Percentiles rank a stretch among this genome's conserved stretches.
Conservation (phyloP, 495 filamentous ascomycete genomes). For the Lasiosphaeria ovina region DNA sequence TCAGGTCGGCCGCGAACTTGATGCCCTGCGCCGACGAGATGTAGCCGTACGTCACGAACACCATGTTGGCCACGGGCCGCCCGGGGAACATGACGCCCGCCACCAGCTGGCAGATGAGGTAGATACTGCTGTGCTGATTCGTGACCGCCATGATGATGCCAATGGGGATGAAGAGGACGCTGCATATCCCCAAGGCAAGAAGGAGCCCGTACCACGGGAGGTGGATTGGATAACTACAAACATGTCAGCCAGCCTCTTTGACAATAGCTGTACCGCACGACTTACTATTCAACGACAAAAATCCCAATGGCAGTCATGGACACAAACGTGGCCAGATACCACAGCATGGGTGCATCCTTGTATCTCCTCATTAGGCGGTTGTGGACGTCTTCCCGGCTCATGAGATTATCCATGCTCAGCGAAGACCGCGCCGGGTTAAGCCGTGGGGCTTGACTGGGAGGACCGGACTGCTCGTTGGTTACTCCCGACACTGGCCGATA, state of each 20-base stretch:
- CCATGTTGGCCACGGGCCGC: slow-evolving; percentile 82
- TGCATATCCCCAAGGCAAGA: slow-evolving; percentile 69
- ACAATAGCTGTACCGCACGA: slow-evolving; percentile 1
- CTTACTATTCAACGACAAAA: slow-evolving; percentile 78
- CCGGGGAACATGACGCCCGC: slow-evolving; percentile 77
- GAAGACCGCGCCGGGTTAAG: slow-evolving; percentile 30
- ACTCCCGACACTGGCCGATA: slow-evolving; percentile 45
- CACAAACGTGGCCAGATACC: slow-evolving; percentile 70
- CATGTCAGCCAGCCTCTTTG: slow-evolving; percentile 7
- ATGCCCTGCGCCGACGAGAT: slow-evolving; percentile 81
- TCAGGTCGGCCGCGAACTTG: slow-evolving; percentile 82
- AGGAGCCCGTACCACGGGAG: slow-evolving; percentile 76
- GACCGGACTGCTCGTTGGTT: slow-evolving; percentile 16
- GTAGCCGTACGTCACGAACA: slow-evolving; percentile 82
- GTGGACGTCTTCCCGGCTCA: slow-evolving; percentile 71
- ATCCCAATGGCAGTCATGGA: slow-evolving; percentile 72
- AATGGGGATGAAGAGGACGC: slow-evolving; percentile 72
- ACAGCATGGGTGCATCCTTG: slow-evolving; percentile 70
- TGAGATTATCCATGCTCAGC: slow-evolving; percentile 53
- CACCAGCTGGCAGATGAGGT: slow-evolving; percentile 78
- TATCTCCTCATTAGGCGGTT: slow-evolving; percentile 73
- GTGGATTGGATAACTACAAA: slow-evolving; percentile 64
- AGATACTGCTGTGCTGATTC: slow-evolving; percentile 78
- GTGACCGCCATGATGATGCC: slow-evolving; percentile 85
- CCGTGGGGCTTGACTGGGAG: slow-evolving; percentile 10